Evolutionary conservation across 306 rosid genomes (phyloP).

Genomic region (Acacia confusa): DNA sequence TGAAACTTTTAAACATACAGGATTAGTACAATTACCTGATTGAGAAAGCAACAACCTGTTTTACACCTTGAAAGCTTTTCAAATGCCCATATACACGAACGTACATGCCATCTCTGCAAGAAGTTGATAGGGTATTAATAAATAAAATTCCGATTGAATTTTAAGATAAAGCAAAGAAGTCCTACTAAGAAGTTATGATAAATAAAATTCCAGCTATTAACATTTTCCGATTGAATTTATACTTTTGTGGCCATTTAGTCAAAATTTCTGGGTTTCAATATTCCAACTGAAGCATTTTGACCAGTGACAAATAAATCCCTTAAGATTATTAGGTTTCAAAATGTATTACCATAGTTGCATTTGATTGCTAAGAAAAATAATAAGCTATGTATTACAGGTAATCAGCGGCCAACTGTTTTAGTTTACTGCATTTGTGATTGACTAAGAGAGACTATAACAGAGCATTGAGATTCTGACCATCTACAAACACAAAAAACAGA

Average conservation of each 20-base stretch:
- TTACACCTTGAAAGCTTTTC: slow-evolving; percentile 78
- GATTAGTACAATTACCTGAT: slow-evolving; percentile 56
- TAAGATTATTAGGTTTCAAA: background rate
- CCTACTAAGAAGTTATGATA: slow-evolving; percentile 3
- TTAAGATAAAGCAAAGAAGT: slow-evolving; percentile 12
- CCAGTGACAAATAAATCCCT: too few relatives aligned
- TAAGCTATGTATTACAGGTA: background rate
- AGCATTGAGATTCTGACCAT: background rate
- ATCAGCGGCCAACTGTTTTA: background rate
- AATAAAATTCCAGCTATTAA: too few relatives aligned
- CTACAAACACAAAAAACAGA: too few relatives aligned
- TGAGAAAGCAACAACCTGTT: slow-evolving; percentile 71
- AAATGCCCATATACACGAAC: slow-evolving; percentile 78
- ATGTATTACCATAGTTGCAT: background rate
- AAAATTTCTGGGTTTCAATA: background rate
- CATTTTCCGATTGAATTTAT: background rate
- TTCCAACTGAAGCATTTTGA: background rate
- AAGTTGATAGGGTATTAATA: slow-evolving; percentile 31
- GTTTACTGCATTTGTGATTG: background rate
- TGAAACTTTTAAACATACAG: background rate
- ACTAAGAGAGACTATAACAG: slow-evolving; percentile 6
- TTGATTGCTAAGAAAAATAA: background rate
- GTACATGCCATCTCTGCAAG: slow-evolving; percentile 48
- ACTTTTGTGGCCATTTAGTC: slow-evolving; percentile 4
- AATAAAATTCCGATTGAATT: slow-evolving; percentile 13